phyloP scores from a whole-genome alignment of 2,329 filamentous ascomycete species.

The Gnomoniopsis sp. region DNA sequence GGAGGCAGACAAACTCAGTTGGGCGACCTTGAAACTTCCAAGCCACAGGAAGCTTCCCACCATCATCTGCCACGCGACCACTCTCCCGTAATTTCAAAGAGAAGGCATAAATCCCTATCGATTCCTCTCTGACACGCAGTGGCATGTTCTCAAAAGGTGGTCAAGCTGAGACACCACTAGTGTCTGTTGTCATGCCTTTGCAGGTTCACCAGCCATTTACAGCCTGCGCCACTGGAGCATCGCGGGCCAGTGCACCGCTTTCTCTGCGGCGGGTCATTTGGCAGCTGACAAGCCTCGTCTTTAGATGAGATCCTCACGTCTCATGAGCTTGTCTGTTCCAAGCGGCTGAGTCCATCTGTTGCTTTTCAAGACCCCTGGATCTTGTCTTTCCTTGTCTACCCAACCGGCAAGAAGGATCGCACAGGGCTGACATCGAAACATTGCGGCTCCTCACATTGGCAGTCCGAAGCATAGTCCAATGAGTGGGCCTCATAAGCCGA shows the following conservation, averaged over 20 bases:
- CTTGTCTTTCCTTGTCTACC: background rate
- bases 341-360: background rate
- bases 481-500: background rate
- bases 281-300: background rate
- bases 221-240: background rate
- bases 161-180: background rate
- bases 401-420: background rate
- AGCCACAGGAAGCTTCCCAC: background rate
- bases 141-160: background rate
- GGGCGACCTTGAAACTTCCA: background rate
- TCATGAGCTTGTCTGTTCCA: background rate
- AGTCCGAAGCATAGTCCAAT: background rate
- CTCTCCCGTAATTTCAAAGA: no score
- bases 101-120: background rate
- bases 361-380: background rate
- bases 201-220: background rate
- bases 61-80: no score
- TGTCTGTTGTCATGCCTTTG: background rate
- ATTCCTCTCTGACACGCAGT: background rate
- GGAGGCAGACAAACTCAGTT: background rate
- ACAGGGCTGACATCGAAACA: background rate
- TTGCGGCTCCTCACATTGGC: constrained; percentile 1
- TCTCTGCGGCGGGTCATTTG: background rate
- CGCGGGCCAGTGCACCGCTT: background rate
- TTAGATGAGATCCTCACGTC: background rate